phyloP scores from a whole-genome alignment of 495 filamentous ascomycete species.

The Hypoxylon fragiforme region DNA sequence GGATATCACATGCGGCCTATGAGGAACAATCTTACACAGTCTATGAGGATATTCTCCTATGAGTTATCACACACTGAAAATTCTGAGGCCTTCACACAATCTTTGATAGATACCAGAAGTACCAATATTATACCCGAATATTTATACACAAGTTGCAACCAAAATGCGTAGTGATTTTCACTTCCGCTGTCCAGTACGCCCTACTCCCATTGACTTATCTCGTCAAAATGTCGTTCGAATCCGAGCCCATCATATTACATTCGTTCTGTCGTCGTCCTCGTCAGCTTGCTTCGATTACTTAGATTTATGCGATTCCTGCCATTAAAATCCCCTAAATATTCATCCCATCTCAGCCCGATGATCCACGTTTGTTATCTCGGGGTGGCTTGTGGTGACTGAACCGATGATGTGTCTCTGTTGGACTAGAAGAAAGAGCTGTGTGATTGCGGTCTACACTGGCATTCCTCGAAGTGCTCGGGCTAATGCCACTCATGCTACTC shows the following conservation, averaged over 20 bases:
- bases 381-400: slow-evolving; percentile 9
- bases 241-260: slow-evolving; percentile 15
- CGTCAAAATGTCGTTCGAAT: too few relatives aligned
- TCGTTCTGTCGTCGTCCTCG: not conserved
- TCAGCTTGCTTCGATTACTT: too few relatives aligned
- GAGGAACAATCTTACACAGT: slow-evolving; percentile 39
- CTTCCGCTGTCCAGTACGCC: not conserved
- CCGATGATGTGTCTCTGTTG: slow-evolving; percentile 9
- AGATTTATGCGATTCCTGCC: not conserved
- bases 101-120: slow-evolving; percentile 4
- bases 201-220: too few relatives aligned
- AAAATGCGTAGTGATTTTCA: slow-evolving; percentile 7
- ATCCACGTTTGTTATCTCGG: too few relatives aligned
- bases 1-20: slow-evolving; percentile 34
- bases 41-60: slow-evolving; percentile 39
- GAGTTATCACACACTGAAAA: slow-evolving; percentile 42
- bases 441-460: slow-evolving; percentile 25
- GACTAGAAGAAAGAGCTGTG: slow-evolving; percentile 8
- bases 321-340: not conserved
- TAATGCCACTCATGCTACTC: slow-evolving; percentile 31
- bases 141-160: not conserved
- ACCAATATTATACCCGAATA: not conserved
- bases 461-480: slow-evolving; percentile 32
- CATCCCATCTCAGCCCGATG: not conserved
- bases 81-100: slow-evolving; percentile 38